Conservation (phyloP, 2,329 filamentous ascomycete species). For the Fusarium euwallaceae region DNA sequence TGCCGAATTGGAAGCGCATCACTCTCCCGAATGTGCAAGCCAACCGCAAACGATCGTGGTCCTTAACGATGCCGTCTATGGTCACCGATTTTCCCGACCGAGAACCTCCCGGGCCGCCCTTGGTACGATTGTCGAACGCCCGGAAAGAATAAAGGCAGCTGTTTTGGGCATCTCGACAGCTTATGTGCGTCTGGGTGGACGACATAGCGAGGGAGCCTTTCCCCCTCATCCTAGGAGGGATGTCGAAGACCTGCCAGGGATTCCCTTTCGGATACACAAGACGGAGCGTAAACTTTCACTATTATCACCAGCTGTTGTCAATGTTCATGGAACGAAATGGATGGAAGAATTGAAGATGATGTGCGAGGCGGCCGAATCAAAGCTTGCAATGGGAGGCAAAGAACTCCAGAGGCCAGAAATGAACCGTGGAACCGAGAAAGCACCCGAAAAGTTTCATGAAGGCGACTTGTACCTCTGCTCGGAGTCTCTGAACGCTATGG, state of each 20-base stretch:
- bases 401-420: slow-evolving; percentile 81
- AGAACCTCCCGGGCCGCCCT: slow-evolving; percentile 79
- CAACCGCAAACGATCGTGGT: slow-evolving; percentile 80
- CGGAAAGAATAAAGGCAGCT: slow-evolving; percentile 88
- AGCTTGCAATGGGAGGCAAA: slow-evolving; percentile 80
- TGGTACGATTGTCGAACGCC: slow-evolving; percentile 89
- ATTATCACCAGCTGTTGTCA: slow-evolving; percentile 82
- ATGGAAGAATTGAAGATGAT: slow-evolving; percentile 91
- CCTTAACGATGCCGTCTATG: slow-evolving; percentile 94
- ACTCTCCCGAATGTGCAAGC: slow-evolving; percentile 57
- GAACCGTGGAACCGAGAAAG: slow-evolving; percentile 61
- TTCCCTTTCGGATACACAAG: slow-evolving; percentile 88
- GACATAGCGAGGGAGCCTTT: slow-evolving; percentile 78
- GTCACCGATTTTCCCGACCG: slow-evolving; percentile 89
- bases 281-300: slow-evolving; percentile 80
- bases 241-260: slow-evolving; percentile 65
- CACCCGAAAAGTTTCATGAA: slow-evolving; percentile 77
- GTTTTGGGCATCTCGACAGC: slow-evolving; percentile 86
- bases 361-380: slow-evolving; percentile 84
- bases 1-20: slow-evolving; percentile 76
- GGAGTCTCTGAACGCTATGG: slow-evolving; percentile 87
- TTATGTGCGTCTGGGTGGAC: slow-evolving; percentile 89
- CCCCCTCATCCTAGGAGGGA: slow-evolving; percentile 75
- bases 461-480: slow-evolving; percentile 92
- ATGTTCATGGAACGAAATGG: slow-evolving; percentile 92